These are phyloP conservation scores for Medicago arabica DNA, from an alignment of 306 rosid species.

Conservation along the genomic window DNA sequence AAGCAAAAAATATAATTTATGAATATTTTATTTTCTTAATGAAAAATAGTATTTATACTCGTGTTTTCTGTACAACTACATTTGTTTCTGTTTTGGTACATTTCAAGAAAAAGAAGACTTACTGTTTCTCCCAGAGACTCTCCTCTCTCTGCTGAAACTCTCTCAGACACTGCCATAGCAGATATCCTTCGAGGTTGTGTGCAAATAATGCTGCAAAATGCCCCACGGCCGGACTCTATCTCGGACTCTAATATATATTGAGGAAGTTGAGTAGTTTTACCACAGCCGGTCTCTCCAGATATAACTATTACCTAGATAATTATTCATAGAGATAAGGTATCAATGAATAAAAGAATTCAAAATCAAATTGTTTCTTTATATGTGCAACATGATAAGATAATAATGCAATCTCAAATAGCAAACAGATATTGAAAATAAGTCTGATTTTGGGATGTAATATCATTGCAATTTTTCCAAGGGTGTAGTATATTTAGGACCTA, in stretches of 20 bases:
- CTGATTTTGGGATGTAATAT: constrained; percentile 6
- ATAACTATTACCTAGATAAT: constrained; percentile 67
- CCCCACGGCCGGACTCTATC: constrained; percentile 84
- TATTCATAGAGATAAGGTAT: constrained; percentile 36
- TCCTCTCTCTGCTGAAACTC: constrained; percentile 94
- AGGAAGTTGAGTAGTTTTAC: constrained; percentile 98
- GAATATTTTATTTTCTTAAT: constrained; percentile 39
- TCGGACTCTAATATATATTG: constrained; percentile 93
- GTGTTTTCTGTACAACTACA: constrained; percentile 27
- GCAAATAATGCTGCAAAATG: constrained; percentile 85
- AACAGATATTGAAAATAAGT: constrained; percentile 2
- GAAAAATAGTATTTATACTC: constrained; percentile 24
- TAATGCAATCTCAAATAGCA: constrained; percentile 13
- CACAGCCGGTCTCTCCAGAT: constrained; percentile 99
- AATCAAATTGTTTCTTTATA: constrained; percentile 22
- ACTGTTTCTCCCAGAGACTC: constrained; percentile 96
- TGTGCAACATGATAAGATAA: constrained; percentile 4
- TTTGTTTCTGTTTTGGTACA: constrained; percentile 20
- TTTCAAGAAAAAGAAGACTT: constrained; percentile 49
- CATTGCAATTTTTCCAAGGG: constrained; percentile 19
- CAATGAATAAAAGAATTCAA: constrained; percentile 2
- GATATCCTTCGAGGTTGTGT: constrained; percentile 98
- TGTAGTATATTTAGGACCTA: not conserved
- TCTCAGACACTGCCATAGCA: constrained; percentile 96
- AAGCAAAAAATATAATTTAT: constrained; percentile 38